Base-by-base conservation (phyloP, 148 eudicot genomes). In the Polygonum maritimum region DNA sequence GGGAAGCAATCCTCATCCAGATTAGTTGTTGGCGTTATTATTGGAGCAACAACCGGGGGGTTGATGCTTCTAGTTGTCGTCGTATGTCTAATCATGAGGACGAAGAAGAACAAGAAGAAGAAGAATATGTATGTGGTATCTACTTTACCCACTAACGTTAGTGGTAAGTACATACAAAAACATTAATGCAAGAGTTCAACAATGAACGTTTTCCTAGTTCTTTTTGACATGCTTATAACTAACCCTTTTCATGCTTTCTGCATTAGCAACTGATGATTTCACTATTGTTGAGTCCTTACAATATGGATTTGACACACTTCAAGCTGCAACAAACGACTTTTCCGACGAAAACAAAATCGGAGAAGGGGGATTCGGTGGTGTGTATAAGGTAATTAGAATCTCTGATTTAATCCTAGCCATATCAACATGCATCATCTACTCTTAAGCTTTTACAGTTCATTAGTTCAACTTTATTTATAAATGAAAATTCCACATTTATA, bases 251-350 rank as follows among this genome's bases (percentile, higher is more conserved):
- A 0, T 57, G 63, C 12, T 31, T 33, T 69, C 9, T 35, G n/a
- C 35, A 39, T 35, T 69, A 69, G 77, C 12, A 2, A 57, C 40
- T 9, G 76, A 79, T 26, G 82, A 81, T 36, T 63, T 48, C 47
- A 48, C 48, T 12, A 47, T 57, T 13, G 62, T 38, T 0, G 81
- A 82, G 14, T 79, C 79, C 2, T 47, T 84, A 45, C 85, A 76
- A 67, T 74, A 79, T 10, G 81, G 76, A 19, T 82, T 82, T 62
- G 75, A 26, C 10, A 75, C 75, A 31, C 67, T 79, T 21, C 73
- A 82, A 55, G 45, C 76, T 19, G 84, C 81, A 33, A 84, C 87
- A 2, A 45, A 82, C 57, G 69, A 79, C 73, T 84, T 84, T 51
- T 79, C 87, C 2, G 31, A 45, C 36, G 76, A 78, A 13, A 79